Conservation (phyloP, 345 rosid genomes). For the Gossypium arboreum region DNA sequence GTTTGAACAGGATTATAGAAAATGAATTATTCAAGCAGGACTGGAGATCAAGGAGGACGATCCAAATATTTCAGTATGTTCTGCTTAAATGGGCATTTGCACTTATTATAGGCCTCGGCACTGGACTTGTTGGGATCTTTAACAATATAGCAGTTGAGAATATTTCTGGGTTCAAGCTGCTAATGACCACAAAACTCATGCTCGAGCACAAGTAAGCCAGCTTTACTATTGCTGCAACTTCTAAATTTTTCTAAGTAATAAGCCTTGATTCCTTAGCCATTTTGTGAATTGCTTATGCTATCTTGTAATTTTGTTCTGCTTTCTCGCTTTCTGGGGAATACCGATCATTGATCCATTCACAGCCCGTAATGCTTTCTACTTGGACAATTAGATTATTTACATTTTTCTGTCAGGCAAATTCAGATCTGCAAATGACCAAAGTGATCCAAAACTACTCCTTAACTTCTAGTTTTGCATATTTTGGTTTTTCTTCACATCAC, state of each 20-base stretch:
- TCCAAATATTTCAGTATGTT: slow-evolving; percentile 40
- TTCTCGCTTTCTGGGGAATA: background rate
- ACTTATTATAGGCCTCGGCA: slow-evolving; percentile 27
- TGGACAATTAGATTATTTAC: background rate
- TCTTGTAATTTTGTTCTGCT: background rate
- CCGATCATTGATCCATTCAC: background rate
- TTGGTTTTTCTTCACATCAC: background rate
- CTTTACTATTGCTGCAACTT: background rate
- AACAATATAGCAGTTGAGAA: slow-evolving; percentile 38
- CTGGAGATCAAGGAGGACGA: slow-evolving; percentile 41
- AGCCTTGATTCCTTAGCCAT: background rate
- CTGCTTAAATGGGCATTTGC: slow-evolving; percentile 45
- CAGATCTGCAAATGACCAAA: background rate
- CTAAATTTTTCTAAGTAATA: background rate
- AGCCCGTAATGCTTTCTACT: background rate
- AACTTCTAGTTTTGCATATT: background rate
- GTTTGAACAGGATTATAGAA: slow-evolving; percentile 11
- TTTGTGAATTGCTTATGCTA: background rate
- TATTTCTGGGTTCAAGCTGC: slow-evolving; percentile 41
- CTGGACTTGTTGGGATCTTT: slow-evolving; percentile 38
- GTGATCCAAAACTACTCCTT: background rate
- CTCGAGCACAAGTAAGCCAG: slow-evolving; percentile 24
- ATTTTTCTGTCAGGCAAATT: background rate
- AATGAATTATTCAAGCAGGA: slow-evolving; percentile 39
- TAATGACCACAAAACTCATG: slow-evolving; percentile 32